phyloP scores from a whole-genome alignment of 306 rosid species.

The Phaseolus lunatus region DNA sequence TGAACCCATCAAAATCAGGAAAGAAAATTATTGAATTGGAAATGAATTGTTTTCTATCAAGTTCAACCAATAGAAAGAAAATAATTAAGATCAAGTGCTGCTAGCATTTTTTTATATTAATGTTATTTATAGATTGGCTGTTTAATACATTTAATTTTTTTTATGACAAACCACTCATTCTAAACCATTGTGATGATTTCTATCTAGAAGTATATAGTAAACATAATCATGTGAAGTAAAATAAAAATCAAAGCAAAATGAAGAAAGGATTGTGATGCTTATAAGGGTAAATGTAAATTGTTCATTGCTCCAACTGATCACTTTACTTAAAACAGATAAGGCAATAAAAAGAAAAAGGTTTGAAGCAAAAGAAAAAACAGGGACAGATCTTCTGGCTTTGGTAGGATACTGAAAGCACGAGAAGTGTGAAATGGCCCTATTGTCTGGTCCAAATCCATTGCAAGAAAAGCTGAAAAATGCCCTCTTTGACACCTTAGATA shows the following conservation, averaged over 20 bases:
- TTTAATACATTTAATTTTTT: too few relatives aligned
- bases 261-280: constrained; percentile 16
- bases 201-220: neutral
- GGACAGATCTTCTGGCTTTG: constrained; percentile 53
- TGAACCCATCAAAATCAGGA: too few relatives aligned
- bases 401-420: constrained; percentile 52
- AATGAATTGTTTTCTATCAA: too few relatives aligned
- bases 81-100: too few relatives aligned
- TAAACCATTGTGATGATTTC: neutral
- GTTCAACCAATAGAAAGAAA: too few relatives aligned
- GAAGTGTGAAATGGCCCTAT: constrained; percentile 42
- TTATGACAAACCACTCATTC: too few relatives aligned
- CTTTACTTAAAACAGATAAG: constrained; percentile 44
- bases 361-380: constrained; percentile 1
- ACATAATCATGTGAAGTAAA: neutral
- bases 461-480: constrained; percentile 55
- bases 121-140: too few relatives aligned
- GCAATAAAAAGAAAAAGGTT: constrained; percentile 35
- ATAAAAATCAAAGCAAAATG: neutral
- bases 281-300: constrained; percentile 40
- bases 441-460: constrained; percentile 48
- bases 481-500: constrained; percentile 46
- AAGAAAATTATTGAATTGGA: too few relatives aligned
- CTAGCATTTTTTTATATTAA: too few relatives aligned
- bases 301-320: constrained; percentile 50